These are phyloP conservation scores for Penicillium pulvis DNA, from an alignment of 495 filamentous ascomycete genomes.

Conservation along the genomic window DNA sequence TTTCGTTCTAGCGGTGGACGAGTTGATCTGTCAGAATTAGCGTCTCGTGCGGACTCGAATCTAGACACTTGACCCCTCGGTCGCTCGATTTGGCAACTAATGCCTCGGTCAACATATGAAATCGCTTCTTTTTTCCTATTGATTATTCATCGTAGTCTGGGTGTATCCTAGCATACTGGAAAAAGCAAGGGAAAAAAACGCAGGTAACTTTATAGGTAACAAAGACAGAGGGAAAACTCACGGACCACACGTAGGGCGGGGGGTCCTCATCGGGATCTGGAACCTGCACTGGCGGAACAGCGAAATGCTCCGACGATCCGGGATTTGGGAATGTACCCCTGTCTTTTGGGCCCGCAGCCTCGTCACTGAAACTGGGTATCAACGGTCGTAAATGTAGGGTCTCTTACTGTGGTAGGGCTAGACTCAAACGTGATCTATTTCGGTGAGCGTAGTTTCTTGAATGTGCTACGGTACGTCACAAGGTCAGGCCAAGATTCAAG, in stretches of 20 bases:
- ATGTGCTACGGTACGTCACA: background rate
- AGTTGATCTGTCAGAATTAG: slow-evolving; percentile 30
- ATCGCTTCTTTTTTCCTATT: background rate
- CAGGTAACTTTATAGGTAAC: background rate
- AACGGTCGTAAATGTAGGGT: background rate
- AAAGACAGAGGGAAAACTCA: background rate
- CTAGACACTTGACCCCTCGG: slow-evolving; percentile 4
- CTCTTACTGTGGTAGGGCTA: background rate
- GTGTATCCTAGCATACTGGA: background rate
- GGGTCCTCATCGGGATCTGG: slow-evolving; percentile 5
- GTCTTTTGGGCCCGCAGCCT: slow-evolving; percentile 5
- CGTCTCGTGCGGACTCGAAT: slow-evolving; percentile 4
- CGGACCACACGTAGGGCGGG: slow-evolving; percentile 1
- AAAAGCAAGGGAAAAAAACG: background rate
- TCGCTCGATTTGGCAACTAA: background rate
- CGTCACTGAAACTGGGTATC: background rate
- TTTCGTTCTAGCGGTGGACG: slow-evolving; percentile 18
- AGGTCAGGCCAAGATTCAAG: background rate
- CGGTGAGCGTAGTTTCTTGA: too few species aligned
- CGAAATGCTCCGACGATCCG: slow-evolving; percentile 17
- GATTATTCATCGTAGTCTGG: background rate
- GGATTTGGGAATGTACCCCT: slow-evolving; percentile 4
- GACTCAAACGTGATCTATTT: too few species aligned
- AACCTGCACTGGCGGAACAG: slow-evolving; percentile 14
- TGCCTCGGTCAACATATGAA: background rate